Conservation (phyloP, 257 asterid genomes). For the Primulina tabacum region DNA sequence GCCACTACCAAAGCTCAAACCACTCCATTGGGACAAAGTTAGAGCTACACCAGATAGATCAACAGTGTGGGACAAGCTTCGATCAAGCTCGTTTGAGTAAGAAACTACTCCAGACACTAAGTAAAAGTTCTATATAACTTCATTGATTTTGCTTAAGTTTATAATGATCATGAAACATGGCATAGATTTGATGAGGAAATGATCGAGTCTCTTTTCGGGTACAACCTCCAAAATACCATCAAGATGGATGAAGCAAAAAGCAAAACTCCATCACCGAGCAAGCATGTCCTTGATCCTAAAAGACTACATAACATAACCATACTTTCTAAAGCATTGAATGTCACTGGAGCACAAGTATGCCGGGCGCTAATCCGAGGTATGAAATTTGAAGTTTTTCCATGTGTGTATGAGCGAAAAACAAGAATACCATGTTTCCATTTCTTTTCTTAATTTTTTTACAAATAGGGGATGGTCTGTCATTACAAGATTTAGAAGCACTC, state of each 20-base stretch:
- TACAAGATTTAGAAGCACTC: conserved; percentile 88
- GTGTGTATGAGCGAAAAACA: neutral
- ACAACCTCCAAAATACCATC: conserved; percentile 61
- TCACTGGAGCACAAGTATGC: conserved; percentile 72
- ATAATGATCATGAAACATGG: conserved; percentile 11
- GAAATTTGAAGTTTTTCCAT: neutral
- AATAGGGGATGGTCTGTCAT: conserved; percentile 75
- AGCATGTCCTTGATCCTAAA: conserved; percentile 93
- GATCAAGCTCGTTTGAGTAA: conserved; percentile 93
- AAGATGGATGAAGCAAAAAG: conserved; percentile 63
- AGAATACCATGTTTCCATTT: neutral
- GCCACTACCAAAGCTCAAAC: conserved; percentile 77
- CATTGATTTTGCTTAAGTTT: conserved; percentile 15
- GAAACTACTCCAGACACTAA: conserved; percentile 8
- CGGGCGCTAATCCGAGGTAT: conserved; percentile 71
- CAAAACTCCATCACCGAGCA: conserved; percentile 84
- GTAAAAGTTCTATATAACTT: neutral
- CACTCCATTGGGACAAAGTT: conserved; percentile 98
- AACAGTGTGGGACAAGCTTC: conserved; percentile 93
- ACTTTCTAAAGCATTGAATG: conserved; percentile 80
- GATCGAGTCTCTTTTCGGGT: conserved; percentile 89
- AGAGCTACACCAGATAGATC: conserved; percentile 84
- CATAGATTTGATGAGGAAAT: conserved; percentile 90
- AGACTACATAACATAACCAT: conserved; percentile 88
- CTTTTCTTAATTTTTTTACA: neutral